Conservation (phyloP, 139 green algal genomes). For the Dunaliella primolecta region DNA sequence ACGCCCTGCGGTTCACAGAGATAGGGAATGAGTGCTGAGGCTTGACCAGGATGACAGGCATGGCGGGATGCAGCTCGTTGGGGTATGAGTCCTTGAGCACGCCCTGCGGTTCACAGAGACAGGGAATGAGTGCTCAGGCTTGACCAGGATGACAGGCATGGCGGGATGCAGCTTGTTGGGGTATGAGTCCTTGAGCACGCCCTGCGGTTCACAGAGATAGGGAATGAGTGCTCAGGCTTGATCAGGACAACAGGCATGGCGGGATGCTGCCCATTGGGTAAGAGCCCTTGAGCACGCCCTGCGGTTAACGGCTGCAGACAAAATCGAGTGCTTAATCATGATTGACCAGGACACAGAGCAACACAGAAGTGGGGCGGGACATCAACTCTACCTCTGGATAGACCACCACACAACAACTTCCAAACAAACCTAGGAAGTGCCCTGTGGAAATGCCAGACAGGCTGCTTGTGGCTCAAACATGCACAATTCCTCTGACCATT, state of each 20-base stretch:
- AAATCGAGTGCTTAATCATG: no score
- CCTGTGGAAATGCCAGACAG: no score
- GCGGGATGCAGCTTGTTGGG: constrained; percentile 78
- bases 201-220: constrained; percentile 9
- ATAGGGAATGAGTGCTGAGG: no score
- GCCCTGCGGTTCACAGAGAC: constrained; percentile 15
- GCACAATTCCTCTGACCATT: no score
- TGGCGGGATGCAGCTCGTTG: constrained; percentile 73
- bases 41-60: constrained; percentile 78
- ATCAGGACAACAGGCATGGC: constrained; percentile 71
- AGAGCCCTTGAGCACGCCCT: constrained; percentile 69
- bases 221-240: constrained; percentile 45
- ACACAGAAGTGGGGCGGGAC: no score
- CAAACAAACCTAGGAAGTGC: no score
- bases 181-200: constrained; percentile 68
- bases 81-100: constrained; percentile 74
- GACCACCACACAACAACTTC: no score
- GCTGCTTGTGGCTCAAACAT: no score
- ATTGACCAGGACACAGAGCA: no score
- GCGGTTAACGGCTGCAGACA: background rate
- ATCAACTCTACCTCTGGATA: no score
- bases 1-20: constrained; percentile 34
- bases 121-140: constrained; percentile 40
- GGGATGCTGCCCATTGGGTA: constrained; percentile 75
- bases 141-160: constrained; percentile 74